Base-by-base conservation (phyloP, 331 rosid species). In the Acacia pycnantha region DNA sequence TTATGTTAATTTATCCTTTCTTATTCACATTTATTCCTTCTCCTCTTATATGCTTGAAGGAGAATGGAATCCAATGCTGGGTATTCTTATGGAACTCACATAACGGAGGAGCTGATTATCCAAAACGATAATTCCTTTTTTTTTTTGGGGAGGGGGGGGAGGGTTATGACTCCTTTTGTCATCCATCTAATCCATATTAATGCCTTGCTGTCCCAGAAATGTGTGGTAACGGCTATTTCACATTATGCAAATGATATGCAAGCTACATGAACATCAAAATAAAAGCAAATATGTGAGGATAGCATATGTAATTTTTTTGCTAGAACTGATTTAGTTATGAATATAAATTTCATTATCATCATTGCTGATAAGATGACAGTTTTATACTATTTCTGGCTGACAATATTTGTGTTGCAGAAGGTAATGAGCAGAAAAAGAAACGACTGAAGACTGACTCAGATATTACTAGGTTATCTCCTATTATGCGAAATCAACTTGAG, bases 361-460 rank as follows among this genome's bases (percentile, higher is more conserved):
- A 61, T 54, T 85, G 48, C 67, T 65, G 59, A 9, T 78, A 69
- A 79, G 80, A 85, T 74, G 64, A 7, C 11, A 12, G 14, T 70
- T 13, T 26, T 31, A 62, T 76, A 59, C 41, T 70, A 53, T 82
- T 51, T 77, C 77, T 35, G 31, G 84, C 88, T 88, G 62, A 88
- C 70, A 48, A 50, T 73, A 41, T 71, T 50, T 72, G 50, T 77
- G 74, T 85, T 82, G 77, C 94, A 96, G 99, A 96, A 92, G 98
- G 94, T 74, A 92, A 76, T 75, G 97, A 94, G 74, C 96, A 90
- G 89, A 96, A 91, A 89, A 85, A 87, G 87, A 96, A 91, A 82
- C 90, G 95, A 74, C 88, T 92, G 85, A 96, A 94, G 90, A 76
- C 81, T 13, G 99, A 96, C 51, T 86, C 98, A 67, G 98, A 96